Base-by-base conservation (phyloP, 2,329 filamentous ascomycete genomes). In the Alternaria gaisen region DNA sequence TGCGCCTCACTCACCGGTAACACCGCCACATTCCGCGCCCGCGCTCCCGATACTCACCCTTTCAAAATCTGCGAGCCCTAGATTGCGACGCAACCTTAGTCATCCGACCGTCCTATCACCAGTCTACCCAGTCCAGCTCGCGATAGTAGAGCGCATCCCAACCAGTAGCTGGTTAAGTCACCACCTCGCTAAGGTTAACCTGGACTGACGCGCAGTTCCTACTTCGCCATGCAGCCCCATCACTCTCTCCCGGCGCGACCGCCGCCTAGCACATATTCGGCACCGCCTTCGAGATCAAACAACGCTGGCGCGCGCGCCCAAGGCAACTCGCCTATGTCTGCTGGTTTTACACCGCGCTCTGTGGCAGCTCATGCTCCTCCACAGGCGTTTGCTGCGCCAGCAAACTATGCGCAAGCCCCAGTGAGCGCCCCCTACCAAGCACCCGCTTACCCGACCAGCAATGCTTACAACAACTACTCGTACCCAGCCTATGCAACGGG, bases 191-290 rank as follows among this genome's bases (percentile, higher is more conserved):
- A 48, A 59, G 55, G 56, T 60, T 61, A 60, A 41, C 38, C 67
- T 67, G 60, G 54, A 65, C 64, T 66, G 67, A 65, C 61, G 47
- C 53, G 43, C 56, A 52, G 43, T 30, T 47, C 53, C 55, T 28
- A 40, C 52, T 40, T 58, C 59, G 60, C 48, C 42, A 74, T 73
- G 70, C 79, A 74, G 71, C 78, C 80, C 41, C 82, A 72, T 82
- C 86, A 77, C 74, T 92, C 90, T 70, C 90, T 96, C 40, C 92
- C 92, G 67, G 88, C 92, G 65, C 90, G 91, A 70, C 92, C 92
- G 63, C 91, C 92, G 42, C 86, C 88, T 53, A 83, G 88, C 26
- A 77, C 76, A 55, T 79, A 78, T 64, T 79, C 80, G 70, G 92
- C 92, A 63, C 91, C 91, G 44, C 87, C 88, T 53, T 83, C 87